These are phyloP conservation scores for Phytophthora citricola DNA, from an alignment of 352 stramenopile genomes.

Conservation along the genomic window DNA sequence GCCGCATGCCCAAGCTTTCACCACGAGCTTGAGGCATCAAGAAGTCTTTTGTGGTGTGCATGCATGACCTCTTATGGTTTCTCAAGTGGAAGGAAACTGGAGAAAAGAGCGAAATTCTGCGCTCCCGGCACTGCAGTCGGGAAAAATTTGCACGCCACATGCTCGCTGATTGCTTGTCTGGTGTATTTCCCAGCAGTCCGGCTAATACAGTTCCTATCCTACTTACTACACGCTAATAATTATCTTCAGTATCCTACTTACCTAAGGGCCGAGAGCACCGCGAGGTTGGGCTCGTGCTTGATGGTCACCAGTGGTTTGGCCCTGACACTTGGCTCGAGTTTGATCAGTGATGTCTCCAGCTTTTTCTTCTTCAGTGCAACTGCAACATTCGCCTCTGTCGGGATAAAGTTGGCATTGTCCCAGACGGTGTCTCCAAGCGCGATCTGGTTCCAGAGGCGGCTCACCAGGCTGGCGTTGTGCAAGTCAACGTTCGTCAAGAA, in stretches of 20 bases:
- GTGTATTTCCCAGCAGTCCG: slow-evolving; percentile 8
- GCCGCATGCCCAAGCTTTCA: slow-evolving; percentile 54
- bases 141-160: background rate
- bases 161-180: slow-evolving; percentile 10
- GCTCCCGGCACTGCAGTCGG: background rate
- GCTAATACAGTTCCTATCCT: slow-evolving; percentile 41
- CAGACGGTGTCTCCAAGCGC: slow-evolving; percentile 74
- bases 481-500: slow-evolving; percentile 80
- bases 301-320: slow-evolving; percentile 12
- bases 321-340: slow-evolving; percentile 2
- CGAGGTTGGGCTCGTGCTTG: slow-evolving; percentile 28
- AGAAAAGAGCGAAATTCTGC: slow-evolving; percentile 1
- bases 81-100: slow-evolving; percentile 14
- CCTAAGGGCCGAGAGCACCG: slow-evolving; percentile 31
- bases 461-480: slow-evolving; percentile 89
- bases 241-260: slow-evolving; percentile 36
- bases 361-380: slow-evolving; percentile 15
- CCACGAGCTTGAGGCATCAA: slow-evolving; percentile 10
- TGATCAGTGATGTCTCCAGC: slow-evolving; percentile 8
- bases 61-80: slow-evolving; percentile 1
- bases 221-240: slow-evolving; percentile 36
- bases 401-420: slow-evolving; percentile 80
- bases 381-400: slow-evolving; percentile 20
- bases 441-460: slow-evolving; percentile 82
- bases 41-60: too few species aligned